Evolutionary conservation across 257 asterid genomes (phyloP).

Genomic region (Handroanthus guayacan): DNA sequence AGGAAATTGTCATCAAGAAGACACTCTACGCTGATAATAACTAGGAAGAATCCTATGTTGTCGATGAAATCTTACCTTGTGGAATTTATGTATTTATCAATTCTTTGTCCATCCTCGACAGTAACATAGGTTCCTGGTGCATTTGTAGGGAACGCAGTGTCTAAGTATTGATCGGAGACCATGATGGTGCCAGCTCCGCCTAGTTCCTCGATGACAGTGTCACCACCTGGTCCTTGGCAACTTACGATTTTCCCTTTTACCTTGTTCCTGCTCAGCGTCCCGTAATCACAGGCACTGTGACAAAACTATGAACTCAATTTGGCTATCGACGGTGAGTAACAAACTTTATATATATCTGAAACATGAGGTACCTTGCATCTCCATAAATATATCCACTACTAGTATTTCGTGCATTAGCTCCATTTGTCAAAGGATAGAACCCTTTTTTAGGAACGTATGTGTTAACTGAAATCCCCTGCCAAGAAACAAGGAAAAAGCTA

Average conservation of each 20-base stretch:
- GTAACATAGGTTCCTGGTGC: conserved; percentile 49
- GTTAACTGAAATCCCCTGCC: conserved; percentile 65
- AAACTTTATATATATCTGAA: too few species aligned
- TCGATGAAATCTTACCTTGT: conserved; percentile 51
- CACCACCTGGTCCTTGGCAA: conserved; percentile 53
- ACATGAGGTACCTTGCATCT: conserved; percentile 54
- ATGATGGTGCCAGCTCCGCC: conserved; percentile 67
- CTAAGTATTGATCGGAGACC: conserved; percentile 34
- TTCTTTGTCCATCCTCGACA: conserved; percentile 40
- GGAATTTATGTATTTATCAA: conserved; percentile 65
- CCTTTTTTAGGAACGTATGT: conserved; percentile 46
- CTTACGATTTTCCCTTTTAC: conserved; percentile 72
- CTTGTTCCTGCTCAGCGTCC: conserved; percentile 42
- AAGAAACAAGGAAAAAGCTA: neutral
- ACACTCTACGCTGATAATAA: neutral
- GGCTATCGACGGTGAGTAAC: neutral
- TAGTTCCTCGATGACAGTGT: conserved; percentile 27
- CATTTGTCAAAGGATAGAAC: conserved; percentile 59
- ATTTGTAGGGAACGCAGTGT: conserved; percentile 41
- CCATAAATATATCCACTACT: conserved; percentile 20
- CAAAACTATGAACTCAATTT: neutral
- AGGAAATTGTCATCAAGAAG: neutral
- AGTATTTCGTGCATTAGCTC: conserved; percentile 47
- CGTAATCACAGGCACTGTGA: conserved; percentile 59
- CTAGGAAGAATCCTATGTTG: neutral